A percentile compares a stretch with the other conserved stretches of the same genome.
phyloP scores from a whole-genome alignment of 192 early-diverging fungal species.

The Dissophora ornata region DNA sequence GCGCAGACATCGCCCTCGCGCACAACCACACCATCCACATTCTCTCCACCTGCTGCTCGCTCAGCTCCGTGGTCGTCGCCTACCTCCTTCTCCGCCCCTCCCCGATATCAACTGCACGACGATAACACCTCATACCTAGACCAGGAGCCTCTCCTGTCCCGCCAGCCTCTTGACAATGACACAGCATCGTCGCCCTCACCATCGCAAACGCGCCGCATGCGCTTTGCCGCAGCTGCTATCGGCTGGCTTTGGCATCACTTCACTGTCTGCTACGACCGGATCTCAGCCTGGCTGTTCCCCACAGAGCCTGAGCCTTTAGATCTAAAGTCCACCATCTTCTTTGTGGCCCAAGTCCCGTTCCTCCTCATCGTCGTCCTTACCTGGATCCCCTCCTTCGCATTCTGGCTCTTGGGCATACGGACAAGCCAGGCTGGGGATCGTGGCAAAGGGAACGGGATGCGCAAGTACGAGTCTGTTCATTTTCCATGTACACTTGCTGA shows the following conservation, averaged over 20 bases:
- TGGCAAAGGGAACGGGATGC: conserved; percentile 26
- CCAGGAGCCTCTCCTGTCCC: neutral
- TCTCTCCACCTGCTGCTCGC: no score
- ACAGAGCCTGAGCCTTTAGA: conserved; percentile 40
- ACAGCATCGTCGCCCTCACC: neutral
- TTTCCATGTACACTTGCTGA: neutral
- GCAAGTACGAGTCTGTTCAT: conserved; percentile 38
- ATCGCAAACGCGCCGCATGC: no score
- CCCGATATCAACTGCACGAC: no score
- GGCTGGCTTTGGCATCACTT: neutral
- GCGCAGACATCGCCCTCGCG: no score
- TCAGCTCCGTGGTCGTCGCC: no score
- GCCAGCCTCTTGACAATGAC: neutral
- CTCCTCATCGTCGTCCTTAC: conserved; percentile 1
- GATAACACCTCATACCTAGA: no score
- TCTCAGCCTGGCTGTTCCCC: conserved; percentile 28
- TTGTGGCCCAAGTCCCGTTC: conserved; percentile 21
- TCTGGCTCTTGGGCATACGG: conserved; percentile 22
- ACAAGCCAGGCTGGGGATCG: conserved; percentile 25
- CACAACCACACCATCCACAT: no score
- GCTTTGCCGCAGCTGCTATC: no score
- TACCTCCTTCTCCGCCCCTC: no score
- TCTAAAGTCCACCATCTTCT: conserved; percentile 22
- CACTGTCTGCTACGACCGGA: conserved; percentile 5
- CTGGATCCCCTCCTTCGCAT: conserved; percentile 16